These are phyloP conservation scores for Leccinum solheimii DNA, from an alignment of 1,284 basidiomycete genomes.

Conservation along the genomic window DNA sequence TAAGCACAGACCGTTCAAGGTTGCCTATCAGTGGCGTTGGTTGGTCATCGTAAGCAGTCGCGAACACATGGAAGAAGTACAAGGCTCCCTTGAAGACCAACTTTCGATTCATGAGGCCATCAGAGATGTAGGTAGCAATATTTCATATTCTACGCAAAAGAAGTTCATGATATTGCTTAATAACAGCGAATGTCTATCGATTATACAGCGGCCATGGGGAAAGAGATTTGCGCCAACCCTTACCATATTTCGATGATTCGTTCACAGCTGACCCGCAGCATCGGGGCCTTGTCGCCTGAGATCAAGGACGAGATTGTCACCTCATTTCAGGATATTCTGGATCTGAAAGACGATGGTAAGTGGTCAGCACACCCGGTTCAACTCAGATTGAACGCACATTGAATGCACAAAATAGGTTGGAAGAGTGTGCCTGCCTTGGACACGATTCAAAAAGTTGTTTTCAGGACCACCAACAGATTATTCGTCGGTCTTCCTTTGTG, in stretches of 20 bases:
- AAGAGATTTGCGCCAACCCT: slow-evolving; percentile 20
- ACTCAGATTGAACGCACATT: background rate
- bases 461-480: slow-evolving; percentile 38
- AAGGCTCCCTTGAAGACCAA: slow-evolving; percentile 38
- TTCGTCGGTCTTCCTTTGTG: slow-evolving; percentile 45
- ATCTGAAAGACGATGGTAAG: slow-evolving; percentile 21
- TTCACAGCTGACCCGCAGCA: slow-evolving; percentile 34
- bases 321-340: slow-evolving; percentile 30
- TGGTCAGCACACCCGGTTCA: background rate
- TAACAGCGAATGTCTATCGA: slow-evolving; percentile 23
- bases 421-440: slow-evolving; percentile 22
- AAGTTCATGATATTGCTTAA: background rate
- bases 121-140: slow-evolving; percentile 30
- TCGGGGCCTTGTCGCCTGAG: slow-evolving; percentile 27
- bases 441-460: slow-evolving; percentile 30
- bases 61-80: slow-evolving; percentile 43
- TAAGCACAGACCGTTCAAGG: slow-evolving; percentile 41
- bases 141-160: background rate
- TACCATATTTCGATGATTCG: slow-evolving; percentile 32
- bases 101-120: slow-evolving; percentile 38
- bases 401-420: slow-evolving; percentile 30
- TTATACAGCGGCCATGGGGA: slow-evolving; percentile 31
- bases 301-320: slow-evolving; percentile 37
- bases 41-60: slow-evolving; percentile 40
- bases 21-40: slow-evolving; percentile 42